These are phyloP conservation scores for Excoecaria agallocha DNA, from an alignment of 345 rosid species.

Conservation along the genomic window DNA sequence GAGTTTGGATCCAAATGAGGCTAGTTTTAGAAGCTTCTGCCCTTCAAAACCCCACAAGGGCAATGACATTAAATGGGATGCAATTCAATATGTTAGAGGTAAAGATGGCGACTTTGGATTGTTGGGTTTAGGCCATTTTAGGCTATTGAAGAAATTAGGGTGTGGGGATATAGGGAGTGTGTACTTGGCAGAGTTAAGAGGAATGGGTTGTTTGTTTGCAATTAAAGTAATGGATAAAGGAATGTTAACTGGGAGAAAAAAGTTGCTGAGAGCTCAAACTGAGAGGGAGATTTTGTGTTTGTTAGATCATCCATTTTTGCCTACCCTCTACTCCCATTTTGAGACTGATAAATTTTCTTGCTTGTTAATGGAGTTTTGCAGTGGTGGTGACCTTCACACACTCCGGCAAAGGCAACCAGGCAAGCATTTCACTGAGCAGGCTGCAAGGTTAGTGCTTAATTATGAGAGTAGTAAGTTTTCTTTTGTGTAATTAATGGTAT, in stretches of 20 bases:
- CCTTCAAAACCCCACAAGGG: conserved; percentile 82
- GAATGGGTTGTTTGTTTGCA: conserved; percentile 66
- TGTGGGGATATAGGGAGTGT: conserved; percentile 82
- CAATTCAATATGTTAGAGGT: conserved; percentile 54
- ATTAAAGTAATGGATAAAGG: conserved; percentile 88
- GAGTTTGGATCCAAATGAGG: conserved; percentile 37
- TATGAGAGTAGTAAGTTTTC: background rate
- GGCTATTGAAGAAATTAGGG: conserved; percentile 66
- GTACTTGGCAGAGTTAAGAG: conserved; percentile 67
- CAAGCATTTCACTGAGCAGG: conserved; percentile 65
- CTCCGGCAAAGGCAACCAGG: conserved; percentile 74
- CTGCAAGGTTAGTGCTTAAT: conserved; percentile 50
- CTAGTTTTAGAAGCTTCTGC: conserved; percentile 43
- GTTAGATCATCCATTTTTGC: conserved; percentile 82
- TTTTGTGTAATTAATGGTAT: background rate
- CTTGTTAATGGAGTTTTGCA: conserved; percentile 79
- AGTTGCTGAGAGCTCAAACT: conserved; percentile 17
- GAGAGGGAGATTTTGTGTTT: conserved; percentile 53
- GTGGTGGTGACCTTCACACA: conserved; percentile 81
- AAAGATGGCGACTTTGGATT: conserved; percentile 52
- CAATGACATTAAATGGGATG: conserved; percentile 71
- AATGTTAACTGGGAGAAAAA: conserved; percentile 13
- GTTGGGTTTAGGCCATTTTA: conserved; percentile 62
- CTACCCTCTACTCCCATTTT: conserved; percentile 77
- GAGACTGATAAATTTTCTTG: conserved; percentile 85